Percentiles rank a stretch among this genome's conserved stretches.
These are phyloP conservation scores for Lithospermum erythrorhizon DNA, from an alignment of 257 asterid species.

Conservation along the genomic window DNA sequence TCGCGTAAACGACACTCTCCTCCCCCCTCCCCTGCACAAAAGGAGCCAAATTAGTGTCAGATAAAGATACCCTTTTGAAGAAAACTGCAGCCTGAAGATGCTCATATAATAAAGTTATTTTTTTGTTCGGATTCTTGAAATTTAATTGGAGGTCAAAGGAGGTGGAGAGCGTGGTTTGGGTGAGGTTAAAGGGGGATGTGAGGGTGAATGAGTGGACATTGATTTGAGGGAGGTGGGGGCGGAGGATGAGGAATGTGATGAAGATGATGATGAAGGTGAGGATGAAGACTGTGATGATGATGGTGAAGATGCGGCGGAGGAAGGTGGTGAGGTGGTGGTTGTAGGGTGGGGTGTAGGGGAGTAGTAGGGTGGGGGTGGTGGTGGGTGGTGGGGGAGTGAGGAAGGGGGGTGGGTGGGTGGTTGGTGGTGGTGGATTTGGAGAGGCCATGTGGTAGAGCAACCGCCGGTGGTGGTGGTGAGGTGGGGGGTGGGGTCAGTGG, in stretches of 20 bases:
- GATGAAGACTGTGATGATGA: constrained; percentile 38
- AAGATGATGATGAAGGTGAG: constrained; percentile 46
- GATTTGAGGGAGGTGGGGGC: constrained; percentile 75
- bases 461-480: too few species aligned
- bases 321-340: constrained; percentile 49
- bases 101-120: constrained; percentile 48
- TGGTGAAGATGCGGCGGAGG: constrained; percentile 63
- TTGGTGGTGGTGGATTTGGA: neutral
- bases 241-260: constrained; percentile 76
- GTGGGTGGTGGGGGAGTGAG: constrained; percentile 38
- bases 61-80: constrained; percentile 20
- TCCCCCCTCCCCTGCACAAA: constrained; percentile 51
- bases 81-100: constrained; percentile 30
- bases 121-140: constrained; percentile 69
- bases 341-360: constrained; percentile 18
- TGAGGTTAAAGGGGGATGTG: constrained; percentile 38
- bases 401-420: constrained; percentile 43
- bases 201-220: constrained; percentile 53
- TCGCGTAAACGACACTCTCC: constrained; percentile 45
- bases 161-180: constrained; percentile 30
- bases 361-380: constrained; percentile 27
- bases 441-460: too few species aligned
- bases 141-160: constrained; percentile 47
- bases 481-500: neutral
- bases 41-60: constrained; percentile 53